Base-by-base conservation (phyloP, 2,329 filamentous ascomycete genomes). In the Talaromyces atroroseus region DNA sequence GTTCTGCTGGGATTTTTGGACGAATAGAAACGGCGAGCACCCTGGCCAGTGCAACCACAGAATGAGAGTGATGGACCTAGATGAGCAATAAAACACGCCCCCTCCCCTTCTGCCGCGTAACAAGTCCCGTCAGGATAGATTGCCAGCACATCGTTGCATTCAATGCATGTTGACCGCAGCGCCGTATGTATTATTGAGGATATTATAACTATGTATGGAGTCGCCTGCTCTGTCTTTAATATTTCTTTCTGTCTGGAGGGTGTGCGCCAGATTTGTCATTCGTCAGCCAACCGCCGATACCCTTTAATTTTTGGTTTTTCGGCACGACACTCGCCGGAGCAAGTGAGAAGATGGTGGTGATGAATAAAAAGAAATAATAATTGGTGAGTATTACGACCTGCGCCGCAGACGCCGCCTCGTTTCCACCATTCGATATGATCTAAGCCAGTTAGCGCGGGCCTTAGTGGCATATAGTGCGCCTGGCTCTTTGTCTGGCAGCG, bases 131-230 rank as follows among this genome's bases (percentile, higher is more conserved):
- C 53, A 49, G 52, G 49, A 48, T 34, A 64, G 56, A 48, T 57
- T 63, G 64, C 63, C 65, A 66, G 62, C 65, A 60, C 63, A 66
- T 66, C 62, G 60, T 57, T 64, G 60, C 58, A 63, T 59, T 44
- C 44, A 24, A 49, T 34, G 47, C 47, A 49, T 49, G 47, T 34
- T 46, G 48, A 20, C 38, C 20, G 47, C 54, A 45, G 48, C 29
- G 40, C 26, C 47, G 26, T 44, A 54, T 54, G 52, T 54, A 51
- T 26, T 32, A 49, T 29, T 26, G 21, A 34, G 29, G 21, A 29
- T 40, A 47, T 40, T 34, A 34, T 34, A 49, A 49, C 47, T n/a
- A n/a, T n/a, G n/a, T n/a, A n/a, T n/a, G n/a, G n/a, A n/a, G n/a
- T n/a, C n/a, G n/a, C n/a, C n/a, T 49, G 47, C 16, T 16, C 18